A percentile compares a stretch with the other conserved stretches of the same genome.
These are phyloP conservation scores for Alternaria hordeiaustralica DNA, from an alignment of 2,329 filamentous ascomycete species.

Conservation along the genomic window DNA sequence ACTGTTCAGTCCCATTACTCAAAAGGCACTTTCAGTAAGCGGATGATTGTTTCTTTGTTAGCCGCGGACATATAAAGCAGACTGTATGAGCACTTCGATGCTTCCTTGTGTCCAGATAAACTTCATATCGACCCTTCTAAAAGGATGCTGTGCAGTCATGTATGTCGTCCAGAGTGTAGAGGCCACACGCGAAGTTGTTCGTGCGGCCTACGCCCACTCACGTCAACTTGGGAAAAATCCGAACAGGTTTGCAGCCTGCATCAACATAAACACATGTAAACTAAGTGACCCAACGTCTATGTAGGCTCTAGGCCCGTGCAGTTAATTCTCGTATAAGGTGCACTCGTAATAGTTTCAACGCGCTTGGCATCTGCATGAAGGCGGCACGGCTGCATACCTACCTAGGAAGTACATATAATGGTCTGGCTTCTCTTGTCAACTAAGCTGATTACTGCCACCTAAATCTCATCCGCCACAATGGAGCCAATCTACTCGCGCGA, in stretches of 20 bases:
- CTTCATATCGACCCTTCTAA: no score
- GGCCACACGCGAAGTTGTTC: no score
- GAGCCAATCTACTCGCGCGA: background rate
- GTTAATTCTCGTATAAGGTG: background rate
- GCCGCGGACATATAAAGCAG: no score
- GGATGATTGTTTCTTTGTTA: no score
- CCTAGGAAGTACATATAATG: background rate
- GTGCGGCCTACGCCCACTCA: no score
- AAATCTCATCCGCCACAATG: background rate
- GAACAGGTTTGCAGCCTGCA: background rate
- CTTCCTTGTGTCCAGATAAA: no score
- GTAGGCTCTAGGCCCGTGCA: background rate
- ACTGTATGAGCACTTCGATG: no score
- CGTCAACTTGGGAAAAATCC: no score
- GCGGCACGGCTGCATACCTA: background rate
- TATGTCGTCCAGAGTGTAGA: no score
- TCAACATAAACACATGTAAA: background rate
- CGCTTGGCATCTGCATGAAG: background rate
- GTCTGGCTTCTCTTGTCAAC: background rate
- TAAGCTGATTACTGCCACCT: background rate
- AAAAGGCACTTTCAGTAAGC: no score
- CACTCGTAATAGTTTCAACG: background rate
- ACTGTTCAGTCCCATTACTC: no score
- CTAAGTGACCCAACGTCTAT: fast-evolving
- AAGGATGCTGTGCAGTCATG: no score